Percentiles rank a stretch among this genome's conserved stretches.
These are phyloP conservation scores for Phytophthora megakarya DNA, from an alignment of 352 stramenopile genomes.

Conservation along the genomic window DNA sequence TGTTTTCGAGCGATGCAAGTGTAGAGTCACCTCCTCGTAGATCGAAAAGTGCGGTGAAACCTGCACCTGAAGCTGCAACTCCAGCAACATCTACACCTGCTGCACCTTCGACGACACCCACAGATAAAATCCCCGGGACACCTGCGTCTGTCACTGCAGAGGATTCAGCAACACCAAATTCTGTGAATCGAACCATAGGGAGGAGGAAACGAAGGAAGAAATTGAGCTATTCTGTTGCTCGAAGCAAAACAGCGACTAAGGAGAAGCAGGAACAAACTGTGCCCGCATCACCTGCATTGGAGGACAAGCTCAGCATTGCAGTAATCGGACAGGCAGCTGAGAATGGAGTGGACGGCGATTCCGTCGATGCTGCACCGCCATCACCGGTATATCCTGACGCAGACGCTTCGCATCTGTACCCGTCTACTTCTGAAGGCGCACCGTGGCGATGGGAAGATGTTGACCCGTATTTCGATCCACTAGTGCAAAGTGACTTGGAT, in stretches of 20 bases:
- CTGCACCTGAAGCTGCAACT: constrained; percentile 2
- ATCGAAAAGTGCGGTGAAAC: neutral
- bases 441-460: constrained; percentile 72
- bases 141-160: constrained; percentile 16
- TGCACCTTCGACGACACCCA: neutral
- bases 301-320: constrained; percentile 37
- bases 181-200: constrained; percentile 1
- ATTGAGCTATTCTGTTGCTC: constrained; percentile 35
- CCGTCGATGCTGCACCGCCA: constrained; percentile 20
- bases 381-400: constrained; percentile 50
- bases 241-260: constrained; percentile 23
- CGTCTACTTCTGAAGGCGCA: constrained; percentile 37
- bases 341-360: constrained; percentile 7
- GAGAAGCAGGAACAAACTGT: constrained; percentile 26
- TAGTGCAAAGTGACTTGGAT: constrained; percentile 56
- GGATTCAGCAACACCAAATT: constrained; percentile 1
- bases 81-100: constrained; percentile 3
- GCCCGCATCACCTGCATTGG: constrained; percentile 13
- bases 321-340: constrained; percentile 17
- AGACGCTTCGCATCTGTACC: constrained; percentile 49
- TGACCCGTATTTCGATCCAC: constrained; percentile 59
- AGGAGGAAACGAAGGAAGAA: constrained; percentile 59
- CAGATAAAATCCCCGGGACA: constrained; percentile 6
- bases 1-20: constrained; percentile 45
- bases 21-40: constrained; percentile 8